A percentile compares a stretch with the other conserved stretches of the same genome.
Conservation (phyloP, 768 basidiomycete genomes). For the Sporobolomyces phaffii region DNA sequence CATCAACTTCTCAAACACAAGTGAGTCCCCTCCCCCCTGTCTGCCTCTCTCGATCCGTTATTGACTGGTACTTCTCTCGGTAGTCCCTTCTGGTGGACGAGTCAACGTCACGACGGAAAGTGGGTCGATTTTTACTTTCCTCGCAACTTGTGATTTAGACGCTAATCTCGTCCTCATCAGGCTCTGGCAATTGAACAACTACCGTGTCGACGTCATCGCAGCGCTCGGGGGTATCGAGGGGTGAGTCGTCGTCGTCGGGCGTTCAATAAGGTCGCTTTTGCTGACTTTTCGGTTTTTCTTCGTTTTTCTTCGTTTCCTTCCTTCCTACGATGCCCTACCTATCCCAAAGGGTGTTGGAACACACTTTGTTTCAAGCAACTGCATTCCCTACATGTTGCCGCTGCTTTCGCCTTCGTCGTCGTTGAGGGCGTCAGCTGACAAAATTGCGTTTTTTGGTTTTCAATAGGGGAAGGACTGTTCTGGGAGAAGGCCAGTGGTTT, state of each 20-base stretch:
- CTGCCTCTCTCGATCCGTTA: no score
- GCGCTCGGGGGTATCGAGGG: constrained; percentile 93
- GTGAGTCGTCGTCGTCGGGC: not conserved
- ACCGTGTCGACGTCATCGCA: constrained; percentile 97
- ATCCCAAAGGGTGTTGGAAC: constrained; percentile 64
- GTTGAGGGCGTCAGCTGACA: not conserved
- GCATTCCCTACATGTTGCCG: constrained; percentile 17
- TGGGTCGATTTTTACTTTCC: constrained; percentile 47
- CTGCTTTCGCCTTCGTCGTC: not conserved
- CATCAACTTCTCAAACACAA: constrained; percentile 72
- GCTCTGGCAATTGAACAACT: constrained; percentile 94
- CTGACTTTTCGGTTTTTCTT: constrained; percentile 5
- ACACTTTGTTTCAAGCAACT: constrained; percentile 94
- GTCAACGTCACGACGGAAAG: constrained; percentile 61
- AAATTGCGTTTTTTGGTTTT: no score
- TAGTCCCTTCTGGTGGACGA: constrained; percentile 99
- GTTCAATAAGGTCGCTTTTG: not conserved
- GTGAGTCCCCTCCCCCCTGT: not conserved
- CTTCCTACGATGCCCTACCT: not conserved
- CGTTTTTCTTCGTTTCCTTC: not conserved
- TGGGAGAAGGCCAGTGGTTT: constrained; percentile 82
- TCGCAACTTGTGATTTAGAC: not conserved
- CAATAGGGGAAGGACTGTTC: constrained; percentile 94
- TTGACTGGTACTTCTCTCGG: no score
- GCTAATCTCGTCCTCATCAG: constrained; percentile 49